Evolutionary conservation across 1,284 basidiomycete genomes (phyloP), one percentile per base, ranked within the genome.

Genomic region (Ceratobasidium sp.): DNA sequence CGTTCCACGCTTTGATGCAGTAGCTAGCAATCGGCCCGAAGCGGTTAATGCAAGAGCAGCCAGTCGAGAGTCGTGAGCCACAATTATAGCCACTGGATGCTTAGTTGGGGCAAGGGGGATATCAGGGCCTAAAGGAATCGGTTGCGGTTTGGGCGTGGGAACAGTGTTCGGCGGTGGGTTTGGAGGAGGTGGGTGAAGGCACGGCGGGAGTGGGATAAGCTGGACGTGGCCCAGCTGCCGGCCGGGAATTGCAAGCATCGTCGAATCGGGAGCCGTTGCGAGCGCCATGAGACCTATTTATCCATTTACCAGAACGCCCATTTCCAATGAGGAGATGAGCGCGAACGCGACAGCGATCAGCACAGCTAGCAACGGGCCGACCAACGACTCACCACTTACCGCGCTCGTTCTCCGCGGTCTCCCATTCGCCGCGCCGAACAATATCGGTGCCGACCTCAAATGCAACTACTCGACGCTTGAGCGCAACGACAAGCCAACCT

Each of bases 211-310:
- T 79, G 94, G 92, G 39, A 98, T 86, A 9, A 98, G 85, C 76
- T 97, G 95, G 2, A 98, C 92, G 82, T 98, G 96, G 0, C 96
- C 96, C 68, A 89, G 85, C 81, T 98, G 95, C 48, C 92, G 88
- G 16, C 95, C 96, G 48, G 95, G 94, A 69, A 96, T 92, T 0
- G 90, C 93, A 19, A 98, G 86, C 11, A 98, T 81, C 0, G 94
- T 94, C 27, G 94, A 89, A 73, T 91, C 87, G 16, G 90, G 83
- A 37, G 88, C 89, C 2, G 93, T 93, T 2, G 94, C 91, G 65
- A 98, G 84, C 4, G 93, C 90, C 69, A 96, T 86, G 58, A 98
- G 85, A 71, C 96, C 96, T 97, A 81, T 29, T 59, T 2, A 64
- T 31, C 27, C 66, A 72, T 29, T 19, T 29, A 16, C 13, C 22